Percentiles rank a stretch among this genome's conserved stretches.
These are phyloP conservation scores for Pyricularia sp. DNA, from an alignment of 2,329 filamentous ascomycete species.

Conservation along the genomic window DNA sequence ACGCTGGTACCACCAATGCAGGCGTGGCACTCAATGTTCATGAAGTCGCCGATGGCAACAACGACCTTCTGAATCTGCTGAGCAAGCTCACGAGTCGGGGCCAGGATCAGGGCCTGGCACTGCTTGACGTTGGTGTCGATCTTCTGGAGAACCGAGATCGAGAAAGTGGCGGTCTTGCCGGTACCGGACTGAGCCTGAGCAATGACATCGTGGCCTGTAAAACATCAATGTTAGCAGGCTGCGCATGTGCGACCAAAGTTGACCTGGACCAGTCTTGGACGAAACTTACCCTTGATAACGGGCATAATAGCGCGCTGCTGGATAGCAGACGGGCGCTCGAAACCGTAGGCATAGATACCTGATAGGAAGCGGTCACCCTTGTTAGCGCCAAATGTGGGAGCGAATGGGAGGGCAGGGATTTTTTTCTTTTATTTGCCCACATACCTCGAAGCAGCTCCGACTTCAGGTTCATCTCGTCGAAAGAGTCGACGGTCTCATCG, in stretches of 20 bases:
- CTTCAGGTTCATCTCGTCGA: conserved; percentile 97
- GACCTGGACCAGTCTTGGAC: neutral
- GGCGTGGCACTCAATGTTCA: conserved; percentile 98
- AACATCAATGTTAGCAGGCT: conserved; percentile 3
- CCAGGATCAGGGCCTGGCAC: conserved; percentile 88
- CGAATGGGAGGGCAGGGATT: neutral
- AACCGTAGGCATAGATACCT: conserved; percentile 99
- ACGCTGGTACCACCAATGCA: conserved; percentile 98
- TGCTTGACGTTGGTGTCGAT: conserved; percentile 89
- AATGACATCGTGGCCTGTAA: conserved; percentile 87
- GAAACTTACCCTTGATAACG: conserved; percentile 84
- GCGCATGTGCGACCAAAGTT: neutral
- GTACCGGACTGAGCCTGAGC: conserved; percentile 97
- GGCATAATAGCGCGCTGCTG: conserved; percentile 99
- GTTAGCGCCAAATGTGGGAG: conserved; percentile 3
- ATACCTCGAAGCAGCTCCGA: conserved; percentile 87
- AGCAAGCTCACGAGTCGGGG: conserved; percentile 88
- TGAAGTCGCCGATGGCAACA: conserved; percentile 99
- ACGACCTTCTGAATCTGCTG: conserved; percentile 98
- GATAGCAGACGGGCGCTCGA: conserved; percentile 98
- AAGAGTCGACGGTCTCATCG: conserved; percentile 98
- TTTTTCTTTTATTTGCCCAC: conserved; percentile 12
- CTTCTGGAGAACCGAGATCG: conserved; percentile 89
- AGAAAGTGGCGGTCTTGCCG: conserved; percentile 93
- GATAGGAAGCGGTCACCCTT: conserved; percentile 9